Evolutionary conservation across 2,329 filamentous ascomycete genomes (phyloP), one percentile per base, ranked within the genome.

Genomic region (Orbilia blumenaviensis): DNA sequence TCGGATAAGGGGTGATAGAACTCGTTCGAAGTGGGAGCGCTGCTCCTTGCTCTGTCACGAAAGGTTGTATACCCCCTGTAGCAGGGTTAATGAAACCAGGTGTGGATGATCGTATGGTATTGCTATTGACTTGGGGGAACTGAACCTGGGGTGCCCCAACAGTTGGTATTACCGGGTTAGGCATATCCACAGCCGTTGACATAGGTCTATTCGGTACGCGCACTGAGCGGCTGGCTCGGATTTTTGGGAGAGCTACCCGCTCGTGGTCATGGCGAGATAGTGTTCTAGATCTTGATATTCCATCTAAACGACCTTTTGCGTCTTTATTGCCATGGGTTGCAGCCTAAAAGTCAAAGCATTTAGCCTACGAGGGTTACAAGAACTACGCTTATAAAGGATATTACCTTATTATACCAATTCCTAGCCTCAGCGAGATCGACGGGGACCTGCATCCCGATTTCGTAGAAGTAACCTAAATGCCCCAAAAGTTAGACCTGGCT

Each of bases 191-290:
- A 1, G 72, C 72, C 6, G 72, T 41, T 23, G 72, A 76, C 4
- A 32, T 29, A 10, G 72, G 58, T 7, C 72, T 38, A 25, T 76
- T 76, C 41, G 63, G 72, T 58, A 46, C 29, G 16, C 72, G 72
- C 2, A 76, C 72, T 5, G 72, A 76, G 10, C 72, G 63, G 21
- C 79, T 79, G 23, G 80, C 78, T 68, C 78, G 96, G 85, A 99
- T 98, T 63, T 91, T 89, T 60, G 89, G 91, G 78, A 99, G 89
- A 0, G 95, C 94, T 44, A 96, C 90, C 66, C 93, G 92, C 83
- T 98, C 94, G 82, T 99, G 95, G 81, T 98, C 95, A 79, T 90
- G 88, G 84, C 94, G 94, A 1, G 93, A 96, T 52, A 98, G 86
- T 2, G 92, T 92, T 83, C 92, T 92, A 67, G 92, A 91, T 79